Conservation (phyloP, 345 rosid genomes). For the Camelina neglecta region DNA sequence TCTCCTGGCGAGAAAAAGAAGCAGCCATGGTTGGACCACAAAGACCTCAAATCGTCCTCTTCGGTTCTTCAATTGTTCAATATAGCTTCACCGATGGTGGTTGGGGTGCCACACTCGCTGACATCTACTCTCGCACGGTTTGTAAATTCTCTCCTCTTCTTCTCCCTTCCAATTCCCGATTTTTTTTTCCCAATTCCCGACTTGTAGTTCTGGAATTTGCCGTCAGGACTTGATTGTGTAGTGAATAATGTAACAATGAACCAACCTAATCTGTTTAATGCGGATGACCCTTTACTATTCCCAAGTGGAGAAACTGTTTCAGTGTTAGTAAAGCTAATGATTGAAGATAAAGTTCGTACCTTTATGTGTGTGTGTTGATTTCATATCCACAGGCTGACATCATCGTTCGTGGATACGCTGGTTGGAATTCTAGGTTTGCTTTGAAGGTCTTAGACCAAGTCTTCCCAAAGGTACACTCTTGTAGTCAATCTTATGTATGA, state of each 20-base stretch:
- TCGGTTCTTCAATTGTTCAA: slow-evolving; percentile 94
- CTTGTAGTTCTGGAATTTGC: background rate
- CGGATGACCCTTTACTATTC: background rate
- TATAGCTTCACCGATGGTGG: slow-evolving; percentile 65
- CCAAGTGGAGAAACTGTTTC: background rate
- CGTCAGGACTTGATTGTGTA: background rate
- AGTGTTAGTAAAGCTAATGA: slow-evolving; percentile 29
- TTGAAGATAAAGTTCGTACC: slow-evolving; percentile 11
- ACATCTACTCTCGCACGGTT: slow-evolving; percentile 80
- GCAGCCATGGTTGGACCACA: slow-evolving; percentile 76
- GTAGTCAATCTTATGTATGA: background rate
- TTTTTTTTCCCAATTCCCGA: background rate
- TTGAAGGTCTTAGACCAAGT: slow-evolving; percentile 67
- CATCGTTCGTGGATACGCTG: slow-evolving; percentile 76
- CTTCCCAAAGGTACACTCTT: slow-evolving; percentile 71
- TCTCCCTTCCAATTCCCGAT: background rate
- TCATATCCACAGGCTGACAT: slow-evolving; percentile 68
- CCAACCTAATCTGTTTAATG: background rate
- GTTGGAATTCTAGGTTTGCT: slow-evolving; percentile 88
- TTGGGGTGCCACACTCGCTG: slow-evolving; percentile 85
- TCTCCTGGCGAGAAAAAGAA: background rate
- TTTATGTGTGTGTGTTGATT: slow-evolving; percentile 13
- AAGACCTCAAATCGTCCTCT: slow-evolving; percentile 89
- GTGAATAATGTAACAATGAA: background rate
- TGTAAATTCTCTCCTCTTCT: background rate